Evolutionary conservation across 2,329 filamentous ascomycete genomes (phyloP), one percentile per base, ranked within the genome.

Genomic region (Ciborinia camelliae): DNA sequence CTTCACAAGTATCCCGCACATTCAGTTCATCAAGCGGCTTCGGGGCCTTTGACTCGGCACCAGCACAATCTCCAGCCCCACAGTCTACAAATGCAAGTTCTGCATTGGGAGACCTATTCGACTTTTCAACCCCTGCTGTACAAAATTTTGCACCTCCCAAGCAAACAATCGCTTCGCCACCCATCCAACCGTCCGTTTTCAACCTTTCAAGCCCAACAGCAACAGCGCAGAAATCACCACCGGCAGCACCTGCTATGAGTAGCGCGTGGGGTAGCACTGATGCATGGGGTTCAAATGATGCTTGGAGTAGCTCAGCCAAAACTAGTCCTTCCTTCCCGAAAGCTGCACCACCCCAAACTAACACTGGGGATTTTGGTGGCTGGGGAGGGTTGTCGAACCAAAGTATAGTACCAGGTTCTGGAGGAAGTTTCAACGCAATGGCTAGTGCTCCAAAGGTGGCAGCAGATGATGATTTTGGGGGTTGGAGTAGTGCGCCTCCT

Each of bases 391-490:
- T 88, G 69, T 81, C 84, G 48, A 84, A 74, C 71, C 82, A 85
- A 67, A 83, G 85, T 58, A 86, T 88, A 74, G 81, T 89, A 26
- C 84, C 84, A 2, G 84, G 85, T 1, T 79, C 84, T 0, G 83
- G 83, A 70, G 88, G 89, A 30, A 89, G 89, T 7, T 89, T 91
- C 76, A 79, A 70, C 69, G 73, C 64, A 45, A 77, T 72, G 70
- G 71, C 74, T 47, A 76, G 81, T 48, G 73, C 75, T 62, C 87
- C 91, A 30, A 88, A 89, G 72, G 90, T 97, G 2, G 84, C 90
- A 43, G 90, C 91, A 0, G 94, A 98, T 72, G 94, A 98, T 77
- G 94, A 98, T 74, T 98, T 97, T 79, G 94, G 94, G 26, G 93
- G 94, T 15, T 98, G 94, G 94, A 87, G 91, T 55, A 96, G 91